These are phyloP conservation scores for Sophora flavescens DNA, from an alignment of 306 rosid genomes.

Conservation along the genomic window DNA sequence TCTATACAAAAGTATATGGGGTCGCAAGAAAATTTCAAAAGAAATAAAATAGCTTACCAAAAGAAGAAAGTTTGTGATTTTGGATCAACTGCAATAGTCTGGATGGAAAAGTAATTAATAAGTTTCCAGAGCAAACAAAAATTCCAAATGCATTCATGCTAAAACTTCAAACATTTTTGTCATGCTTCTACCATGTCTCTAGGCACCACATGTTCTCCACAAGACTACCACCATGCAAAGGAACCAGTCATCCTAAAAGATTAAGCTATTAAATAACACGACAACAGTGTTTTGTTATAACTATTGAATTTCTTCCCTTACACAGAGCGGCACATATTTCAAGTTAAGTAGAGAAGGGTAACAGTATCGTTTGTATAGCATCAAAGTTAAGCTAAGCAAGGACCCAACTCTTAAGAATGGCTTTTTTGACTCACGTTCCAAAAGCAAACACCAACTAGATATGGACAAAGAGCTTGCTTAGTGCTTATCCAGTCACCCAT, in stretches of 20 bases:
- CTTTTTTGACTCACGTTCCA: neutral
- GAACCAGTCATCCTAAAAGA: slow-evolving; percentile 16
- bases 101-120: slow-evolving; percentile 40
- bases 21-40: slow-evolving; percentile 35
- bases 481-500: no score
- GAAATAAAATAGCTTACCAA: slow-evolving; percentile 58
- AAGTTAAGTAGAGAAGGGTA: slow-evolving; percentile 9
- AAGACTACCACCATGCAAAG: slow-evolving; percentile 19
- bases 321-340: slow-evolving; percentile 25
- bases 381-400: slow-evolving; percentile 22
- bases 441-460: neutral
- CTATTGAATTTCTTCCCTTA: slow-evolving; percentile 13
- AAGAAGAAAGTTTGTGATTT: slow-evolving; percentile 61
- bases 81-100: slow-evolving; percentile 75
- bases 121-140: slow-evolving; percentile 28
- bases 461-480: neutral
- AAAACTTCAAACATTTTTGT: slow-evolving; percentile 32
- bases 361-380: neutral
- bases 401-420: slow-evolving; percentile 24
- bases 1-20: slow-evolving; percentile 14
- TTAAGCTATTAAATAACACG: slow-evolving; percentile 18
- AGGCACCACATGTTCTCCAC: slow-evolving; percentile 24
- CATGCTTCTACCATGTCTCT: slow-evolving; percentile 36
- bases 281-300: neutral
- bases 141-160: slow-evolving; percentile 35